phyloP scores from a whole-genome alignment of 768 basidiomycete genomes.

The Leucosporidium scottii region DNA sequence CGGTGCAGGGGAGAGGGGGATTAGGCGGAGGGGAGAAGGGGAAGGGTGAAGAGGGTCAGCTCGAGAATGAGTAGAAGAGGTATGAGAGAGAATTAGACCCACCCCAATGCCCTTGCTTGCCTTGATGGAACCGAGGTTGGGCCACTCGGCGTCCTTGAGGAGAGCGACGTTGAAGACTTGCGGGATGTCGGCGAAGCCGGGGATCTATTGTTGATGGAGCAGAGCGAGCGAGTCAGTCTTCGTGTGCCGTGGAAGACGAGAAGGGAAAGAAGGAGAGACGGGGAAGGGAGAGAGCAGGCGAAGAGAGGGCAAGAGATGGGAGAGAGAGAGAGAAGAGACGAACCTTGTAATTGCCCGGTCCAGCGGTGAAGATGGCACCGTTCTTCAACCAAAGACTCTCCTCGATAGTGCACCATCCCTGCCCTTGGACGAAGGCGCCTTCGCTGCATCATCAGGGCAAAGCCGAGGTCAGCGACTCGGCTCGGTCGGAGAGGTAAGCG shows the following conservation, averaged over 20 bases:
- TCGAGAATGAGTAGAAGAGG: no score
- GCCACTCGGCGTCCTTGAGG: slow-evolving; percentile 31
- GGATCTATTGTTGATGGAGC: slow-evolving; percentile 30
- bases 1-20: background rate
- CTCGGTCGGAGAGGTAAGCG: no score
- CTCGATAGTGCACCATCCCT: slow-evolving; percentile 35
- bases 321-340: background rate
- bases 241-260: no score
- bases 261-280: background rate
- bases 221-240: no score
- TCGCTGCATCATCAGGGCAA: background rate
- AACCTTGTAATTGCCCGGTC: slow-evolving; percentile 21
- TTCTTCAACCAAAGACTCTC: slow-evolving; percentile 34
- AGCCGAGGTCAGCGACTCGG: no score
- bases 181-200: slow-evolving; percentile 35
- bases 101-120: slow-evolving; percentile 19
- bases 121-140: slow-evolving; percentile 20
- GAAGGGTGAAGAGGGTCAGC: background rate
- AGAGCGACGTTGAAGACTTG: slow-evolving; percentile 33
- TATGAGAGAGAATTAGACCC: slow-evolving; percentile 5
- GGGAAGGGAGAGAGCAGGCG: no score
- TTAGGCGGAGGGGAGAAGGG: background rate
- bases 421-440: slow-evolving; percentile 33
- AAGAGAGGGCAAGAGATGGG: background rate
- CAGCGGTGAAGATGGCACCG: slow-evolving; percentile 36